Evolutionary conservation across 106 monocot species (phyloP).

Genomic region (Cymbidium sinense): DNA sequence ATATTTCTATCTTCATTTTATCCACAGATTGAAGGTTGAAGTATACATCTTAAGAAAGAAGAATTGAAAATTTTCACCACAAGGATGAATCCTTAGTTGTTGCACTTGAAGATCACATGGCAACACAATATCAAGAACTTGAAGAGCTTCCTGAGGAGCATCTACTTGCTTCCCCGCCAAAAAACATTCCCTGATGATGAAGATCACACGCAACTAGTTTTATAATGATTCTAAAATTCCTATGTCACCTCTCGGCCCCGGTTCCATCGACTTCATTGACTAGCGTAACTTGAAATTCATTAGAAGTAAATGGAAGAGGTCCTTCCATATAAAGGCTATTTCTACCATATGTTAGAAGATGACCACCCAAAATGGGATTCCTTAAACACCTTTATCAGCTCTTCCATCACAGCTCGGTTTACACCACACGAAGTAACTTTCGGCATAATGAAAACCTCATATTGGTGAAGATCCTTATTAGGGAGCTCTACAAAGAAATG

Average conservation of each 20-base stretch:
- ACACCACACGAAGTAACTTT: constrained; percentile 76
- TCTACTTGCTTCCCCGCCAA: constrained; percentile 31
- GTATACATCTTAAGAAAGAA: too few species aligned
- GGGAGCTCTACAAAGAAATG: constrained; percentile 83
- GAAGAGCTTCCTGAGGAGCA: constrained; percentile 49
- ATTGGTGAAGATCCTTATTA: constrained; percentile 86
- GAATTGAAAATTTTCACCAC: too few species aligned
- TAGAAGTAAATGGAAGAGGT: constrained; percentile 67
- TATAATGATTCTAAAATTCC: constrained; percentile 35
- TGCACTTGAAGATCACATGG: too few species aligned
- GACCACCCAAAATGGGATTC: constrained; percentile 65
- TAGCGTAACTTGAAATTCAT: constrained; percentile 59
- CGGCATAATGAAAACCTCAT: constrained; percentile 81
- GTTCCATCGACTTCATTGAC: constrained; percentile 61
- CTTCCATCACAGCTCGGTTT: constrained; percentile 80
- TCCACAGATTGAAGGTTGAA: too few species aligned
- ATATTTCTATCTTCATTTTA: too few species aligned
- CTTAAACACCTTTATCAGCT: constrained; percentile 52
- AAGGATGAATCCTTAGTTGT: too few species aligned
- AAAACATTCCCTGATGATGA: constrained; percentile 30
- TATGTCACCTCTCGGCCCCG: constrained; percentile 40
- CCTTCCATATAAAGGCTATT: constrained; percentile 92
- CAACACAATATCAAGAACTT: constrained; percentile 56
- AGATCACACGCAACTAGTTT: constrained; percentile 31
- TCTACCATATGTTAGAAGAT: constrained; percentile 85